These are phyloP conservation scores for Fusarium nanum DNA, from an alignment of 2,329 filamentous ascomycete species.

Conservation along the genomic window DNA sequence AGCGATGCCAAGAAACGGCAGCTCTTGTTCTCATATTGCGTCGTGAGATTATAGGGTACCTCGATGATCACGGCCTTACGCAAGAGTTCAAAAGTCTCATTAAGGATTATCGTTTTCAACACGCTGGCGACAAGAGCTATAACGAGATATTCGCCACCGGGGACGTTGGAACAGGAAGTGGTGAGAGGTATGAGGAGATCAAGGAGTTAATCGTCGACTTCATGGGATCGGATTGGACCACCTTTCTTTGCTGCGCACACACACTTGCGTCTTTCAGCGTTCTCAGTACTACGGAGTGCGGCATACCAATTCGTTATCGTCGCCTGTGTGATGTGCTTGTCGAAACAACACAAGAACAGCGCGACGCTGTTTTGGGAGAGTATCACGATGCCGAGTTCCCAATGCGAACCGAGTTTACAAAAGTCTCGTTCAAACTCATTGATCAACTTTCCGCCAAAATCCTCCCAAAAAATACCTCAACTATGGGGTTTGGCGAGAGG, in stretches of 20 bases:
- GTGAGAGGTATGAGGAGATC: accelerated
- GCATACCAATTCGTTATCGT: not conserved
- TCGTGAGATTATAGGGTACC: not conserved
- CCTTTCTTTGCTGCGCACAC: too few species aligned
- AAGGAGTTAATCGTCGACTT: not conserved
- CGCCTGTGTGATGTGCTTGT: not conserved
- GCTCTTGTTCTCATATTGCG: not conserved
- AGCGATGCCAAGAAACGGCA: not conserved
- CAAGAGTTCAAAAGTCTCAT: not conserved
- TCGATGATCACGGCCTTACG: accelerated
- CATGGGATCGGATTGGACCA: not conserved
- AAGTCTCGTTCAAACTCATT: not conserved
- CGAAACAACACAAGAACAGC: not conserved
- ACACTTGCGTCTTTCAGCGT: too few species aligned
- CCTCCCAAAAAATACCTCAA: accelerated
- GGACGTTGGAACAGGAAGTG: accelerated
- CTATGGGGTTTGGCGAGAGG: not conserved
- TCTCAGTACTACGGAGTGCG: not conserved
- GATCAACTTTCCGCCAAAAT: not conserved
- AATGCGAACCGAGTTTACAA: not conserved
- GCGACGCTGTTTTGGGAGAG: not conserved
- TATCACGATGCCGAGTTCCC: not conserved
- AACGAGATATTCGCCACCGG: not conserved
- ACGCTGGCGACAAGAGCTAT: not conserved
- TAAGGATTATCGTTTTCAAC: accelerated